phyloP scores from a whole-genome alignment of 2,329 filamentous ascomycete genomes.

The Scedosporium apiospermum region DNA sequence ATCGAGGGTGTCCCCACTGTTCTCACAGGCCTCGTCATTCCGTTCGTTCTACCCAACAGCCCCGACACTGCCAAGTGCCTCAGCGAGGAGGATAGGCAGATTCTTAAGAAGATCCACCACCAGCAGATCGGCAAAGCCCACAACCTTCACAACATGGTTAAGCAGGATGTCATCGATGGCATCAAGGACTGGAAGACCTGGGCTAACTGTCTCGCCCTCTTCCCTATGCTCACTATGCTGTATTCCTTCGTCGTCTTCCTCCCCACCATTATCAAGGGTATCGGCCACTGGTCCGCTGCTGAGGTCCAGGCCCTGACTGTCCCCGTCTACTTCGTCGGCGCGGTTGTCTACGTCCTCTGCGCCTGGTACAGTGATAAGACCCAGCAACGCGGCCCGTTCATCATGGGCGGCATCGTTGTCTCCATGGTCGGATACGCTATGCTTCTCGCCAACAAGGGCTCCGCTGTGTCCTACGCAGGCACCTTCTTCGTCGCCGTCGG shows the following conservation, averaged over 20 bases:
- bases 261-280: conserved; percentile 56
- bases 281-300: conserved; percentile 44
- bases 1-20: conserved; percentile 47
- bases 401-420: conserved; percentile 35
- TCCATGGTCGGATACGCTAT: conserved; percentile 51
- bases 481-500: conserved; percentile 55
- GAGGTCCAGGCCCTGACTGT: conserved; percentile 59
- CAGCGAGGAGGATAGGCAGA: conserved; percentile 34
- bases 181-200: conserved; percentile 59
- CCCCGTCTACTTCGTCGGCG: conserved; percentile 56
- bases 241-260: conserved; percentile 61
- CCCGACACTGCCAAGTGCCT: conserved; percentile 47
- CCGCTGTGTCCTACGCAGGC: conserved; percentile 50
- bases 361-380: conserved; percentile 48
- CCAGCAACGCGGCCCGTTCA: conserved; percentile 47
- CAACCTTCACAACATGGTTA: conserved; percentile 19
- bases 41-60: conserved; percentile 48
- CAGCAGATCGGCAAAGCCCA: conserved; percentile 29
- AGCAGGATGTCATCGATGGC: conserved; percentile 46
- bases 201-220: conserved; percentile 48
- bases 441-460: conserved; percentile 42
- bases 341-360: conserved; percentile 47
- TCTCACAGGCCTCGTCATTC: conserved; percentile 41
- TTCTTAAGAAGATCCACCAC: conserved; percentile 38
- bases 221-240: conserved; percentile 54